A percentile compares a stretch with the other conserved stretches of the same genome.
phyloP scores from a whole-genome alignment of 2,329 filamentous ascomycete genomes.

The Fusarium sp. region DNA sequence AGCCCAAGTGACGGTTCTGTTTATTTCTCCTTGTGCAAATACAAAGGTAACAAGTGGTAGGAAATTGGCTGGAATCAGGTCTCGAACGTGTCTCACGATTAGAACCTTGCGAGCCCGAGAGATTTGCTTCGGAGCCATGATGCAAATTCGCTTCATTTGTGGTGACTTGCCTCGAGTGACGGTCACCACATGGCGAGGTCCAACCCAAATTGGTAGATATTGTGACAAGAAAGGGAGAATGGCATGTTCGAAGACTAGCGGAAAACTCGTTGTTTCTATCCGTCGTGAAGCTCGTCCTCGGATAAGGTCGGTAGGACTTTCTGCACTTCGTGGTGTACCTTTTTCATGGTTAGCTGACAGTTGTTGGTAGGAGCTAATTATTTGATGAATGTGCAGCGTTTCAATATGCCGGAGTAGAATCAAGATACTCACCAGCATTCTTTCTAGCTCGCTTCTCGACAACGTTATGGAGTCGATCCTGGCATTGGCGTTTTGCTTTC shows the following conservation, averaged over 20 bases:
- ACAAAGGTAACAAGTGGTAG: conserved; percentile 51
- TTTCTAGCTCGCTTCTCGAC: conserved; percentile 53
- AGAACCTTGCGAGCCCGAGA: conserved; percentile 55
- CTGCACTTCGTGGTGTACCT: conserved; percentile 48
- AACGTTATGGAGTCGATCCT: conserved; percentile 52
- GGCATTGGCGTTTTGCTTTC: conserved; percentile 53
- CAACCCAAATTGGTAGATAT: conserved; percentile 58
- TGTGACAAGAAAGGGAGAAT: conserved; percentile 59
- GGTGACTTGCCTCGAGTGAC: conserved; percentile 54
- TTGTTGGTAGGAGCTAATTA: not conserved
- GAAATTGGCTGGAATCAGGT: conserved; percentile 55
- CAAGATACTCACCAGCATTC: conserved; percentile 42
- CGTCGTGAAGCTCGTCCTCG: conserved; percentile 47
- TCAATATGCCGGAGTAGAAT: not conserved
- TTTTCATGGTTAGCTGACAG: conserved; percentile 19
- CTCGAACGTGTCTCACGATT: conserved; percentile 57
- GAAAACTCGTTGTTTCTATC: conserved; percentile 54
- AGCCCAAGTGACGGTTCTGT: conserved; percentile 55
- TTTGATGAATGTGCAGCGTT: not conserved
- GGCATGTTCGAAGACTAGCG: conserved; percentile 58
- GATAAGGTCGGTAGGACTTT: conserved; percentile 51
- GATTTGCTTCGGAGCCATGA: conserved; percentile 54
- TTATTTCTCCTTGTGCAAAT: conserved; percentile 55
- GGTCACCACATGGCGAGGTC: conserved; percentile 56
- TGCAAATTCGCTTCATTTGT: conserved; percentile 54